phyloP scores from a whole-genome alignment of 1,284 basidiomycete genomes.

The Sparassis latifolia region DNA sequence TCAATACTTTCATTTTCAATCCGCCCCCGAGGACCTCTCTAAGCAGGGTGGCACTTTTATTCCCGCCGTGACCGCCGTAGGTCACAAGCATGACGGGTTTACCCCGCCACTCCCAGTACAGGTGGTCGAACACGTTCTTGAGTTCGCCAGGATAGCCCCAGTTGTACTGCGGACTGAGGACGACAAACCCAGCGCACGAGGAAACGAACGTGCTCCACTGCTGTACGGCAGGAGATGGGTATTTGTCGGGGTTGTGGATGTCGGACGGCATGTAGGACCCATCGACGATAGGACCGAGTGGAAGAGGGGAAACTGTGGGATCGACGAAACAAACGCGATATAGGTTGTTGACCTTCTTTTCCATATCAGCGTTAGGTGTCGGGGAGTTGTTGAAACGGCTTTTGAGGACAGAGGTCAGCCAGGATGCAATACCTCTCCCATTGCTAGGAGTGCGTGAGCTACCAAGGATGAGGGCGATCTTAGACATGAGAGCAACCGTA shows the following conservation, averaged over 20 bases:
- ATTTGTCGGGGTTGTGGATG: constrained; percentile 18
- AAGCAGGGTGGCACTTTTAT: constrained; percentile 15
- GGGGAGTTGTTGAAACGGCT: constrained; percentile 12
- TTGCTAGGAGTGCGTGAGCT: constrained; percentile 22
- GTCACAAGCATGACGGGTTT: constrained; percentile 24
- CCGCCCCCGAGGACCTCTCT: constrained; percentile 13
- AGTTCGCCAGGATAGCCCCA: constrained; percentile 24
- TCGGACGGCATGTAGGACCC: constrained; percentile 19
- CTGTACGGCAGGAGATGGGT: constrained; percentile 18
- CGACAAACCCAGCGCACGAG: constrained; percentile 20
- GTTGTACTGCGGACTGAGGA: constrained; percentile 26
- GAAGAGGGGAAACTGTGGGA: constrained; percentile 17
- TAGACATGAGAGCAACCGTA: constrained; percentile 8
- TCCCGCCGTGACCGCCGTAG: constrained; percentile 22
- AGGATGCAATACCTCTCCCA: constrained; percentile 21
- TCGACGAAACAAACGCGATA: constrained; percentile 19
- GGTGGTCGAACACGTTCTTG: constrained; percentile 26
- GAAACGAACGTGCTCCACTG: constrained; percentile 22
- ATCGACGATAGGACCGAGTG: constrained; percentile 23
- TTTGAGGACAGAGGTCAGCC: constrained; percentile 19
- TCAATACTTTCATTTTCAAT: constrained; percentile 18
- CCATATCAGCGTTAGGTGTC: neutral
- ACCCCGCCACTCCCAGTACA: constrained; percentile 25
- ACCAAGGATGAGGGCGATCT: constrained; percentile 22
- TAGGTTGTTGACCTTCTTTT: neutral